Conservation (phyloP, 1,139 yeast species). For the Magnusiomyces ingens region DNA sequence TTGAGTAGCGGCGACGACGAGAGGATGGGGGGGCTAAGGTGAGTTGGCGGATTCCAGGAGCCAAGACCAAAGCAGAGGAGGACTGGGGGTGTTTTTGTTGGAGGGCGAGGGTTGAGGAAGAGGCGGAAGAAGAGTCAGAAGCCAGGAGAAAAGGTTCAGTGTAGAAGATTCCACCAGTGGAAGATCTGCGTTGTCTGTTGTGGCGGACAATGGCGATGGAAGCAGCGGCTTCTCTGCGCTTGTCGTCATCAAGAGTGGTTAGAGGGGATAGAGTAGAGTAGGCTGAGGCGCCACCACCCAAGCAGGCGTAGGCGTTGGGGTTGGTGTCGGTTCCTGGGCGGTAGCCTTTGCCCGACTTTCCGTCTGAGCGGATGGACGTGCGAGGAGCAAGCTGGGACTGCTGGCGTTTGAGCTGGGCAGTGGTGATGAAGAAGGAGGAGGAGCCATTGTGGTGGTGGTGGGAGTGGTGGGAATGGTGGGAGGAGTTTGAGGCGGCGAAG, state of each 20-base stretch:
- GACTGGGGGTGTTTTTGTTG: too few relatives aligned
- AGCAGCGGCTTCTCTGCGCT: conserved; percentile 21
- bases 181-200: too few relatives aligned
- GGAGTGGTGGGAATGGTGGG: background rate
- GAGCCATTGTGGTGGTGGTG: background rate
- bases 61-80: too few relatives aligned
- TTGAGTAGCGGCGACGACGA: too few relatives aligned
- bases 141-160: too few relatives aligned
- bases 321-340: background rate
- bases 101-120: too few relatives aligned
- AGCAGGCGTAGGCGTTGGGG: conserved; percentile 16
- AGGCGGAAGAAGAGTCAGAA: too few relatives aligned
- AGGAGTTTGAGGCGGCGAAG: conserved; percentile 5
- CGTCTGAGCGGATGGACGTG: background rate
- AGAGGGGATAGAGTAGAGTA: conserved; percentile 27
- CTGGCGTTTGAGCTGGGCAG: conserved; percentile 36
- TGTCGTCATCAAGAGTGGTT: conserved; percentile 30
- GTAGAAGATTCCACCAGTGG: too few relatives aligned
- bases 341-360: conserved; percentile 15
- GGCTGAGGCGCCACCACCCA: conserved; percentile 15
- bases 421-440: conserved; percentile 34
- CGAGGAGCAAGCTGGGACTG: conserved; percentile 33
- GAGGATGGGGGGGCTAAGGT: too few relatives aligned
- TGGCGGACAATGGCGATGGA: too few relatives aligned
- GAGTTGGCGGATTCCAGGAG: too few relatives aligned